phyloP scores from a whole-genome alignment of 495 filamentous ascomycete genomes.

The Symbiotaphrina buchneri region DNA sequence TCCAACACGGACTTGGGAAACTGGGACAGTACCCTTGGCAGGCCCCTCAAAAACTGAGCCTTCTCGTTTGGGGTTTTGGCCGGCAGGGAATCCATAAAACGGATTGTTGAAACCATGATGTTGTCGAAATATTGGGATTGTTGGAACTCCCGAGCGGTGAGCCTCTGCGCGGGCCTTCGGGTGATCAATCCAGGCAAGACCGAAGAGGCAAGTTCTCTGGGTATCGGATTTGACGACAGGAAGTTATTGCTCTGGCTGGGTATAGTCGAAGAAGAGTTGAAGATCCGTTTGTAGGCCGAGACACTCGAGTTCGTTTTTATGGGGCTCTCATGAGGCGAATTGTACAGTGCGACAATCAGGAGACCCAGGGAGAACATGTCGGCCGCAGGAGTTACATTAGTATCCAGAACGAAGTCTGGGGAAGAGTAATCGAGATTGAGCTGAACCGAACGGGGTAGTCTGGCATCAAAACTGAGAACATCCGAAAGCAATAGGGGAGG shows the following conservation, averaged over 20 bases:
- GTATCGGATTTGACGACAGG: slow-evolving; percentile 53
- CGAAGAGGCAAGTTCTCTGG: slow-evolving; percentile 47
- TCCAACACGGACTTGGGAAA: slow-evolving; percentile 87
- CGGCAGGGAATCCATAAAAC: slow-evolving; percentile 75
- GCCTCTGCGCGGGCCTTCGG: slow-evolving; percentile 58
- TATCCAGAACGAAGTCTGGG: slow-evolving; percentile 82
- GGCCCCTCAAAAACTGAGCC: slow-evolving; percentile 68
- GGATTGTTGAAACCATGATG: slow-evolving; percentile 82
- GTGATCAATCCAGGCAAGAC: slow-evolving; percentile 72
- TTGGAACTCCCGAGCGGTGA: slow-evolving; percentile 83
- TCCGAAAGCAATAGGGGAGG: slow-evolving; percentile 62
- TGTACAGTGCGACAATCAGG: slow-evolving; percentile 75
- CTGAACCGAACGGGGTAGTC: slow-evolving; percentile 64
- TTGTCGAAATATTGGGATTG: slow-evolving; percentile 91
- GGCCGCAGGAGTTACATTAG: slow-evolving; percentile 50
- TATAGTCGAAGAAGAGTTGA: slow-evolving; percentile 49
- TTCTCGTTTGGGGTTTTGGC: slow-evolving; percentile 86
- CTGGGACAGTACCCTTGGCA: slow-evolving; percentile 64
- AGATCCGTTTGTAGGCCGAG: slow-evolving; percentile 60
- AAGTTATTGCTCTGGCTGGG: slow-evolving; percentile 67
- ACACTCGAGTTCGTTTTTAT: slow-evolving; percentile 57
- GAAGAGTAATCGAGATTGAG: slow-evolving; percentile 82
- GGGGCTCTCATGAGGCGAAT: slow-evolving; percentile 73
- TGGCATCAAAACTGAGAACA: slow-evolving; percentile 63
- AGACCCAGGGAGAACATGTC: slow-evolving; percentile 90